phyloP scores from a whole-genome alignment of 768 basidiomycete species.

The Sistotremastrum niveocremeum region DNA sequence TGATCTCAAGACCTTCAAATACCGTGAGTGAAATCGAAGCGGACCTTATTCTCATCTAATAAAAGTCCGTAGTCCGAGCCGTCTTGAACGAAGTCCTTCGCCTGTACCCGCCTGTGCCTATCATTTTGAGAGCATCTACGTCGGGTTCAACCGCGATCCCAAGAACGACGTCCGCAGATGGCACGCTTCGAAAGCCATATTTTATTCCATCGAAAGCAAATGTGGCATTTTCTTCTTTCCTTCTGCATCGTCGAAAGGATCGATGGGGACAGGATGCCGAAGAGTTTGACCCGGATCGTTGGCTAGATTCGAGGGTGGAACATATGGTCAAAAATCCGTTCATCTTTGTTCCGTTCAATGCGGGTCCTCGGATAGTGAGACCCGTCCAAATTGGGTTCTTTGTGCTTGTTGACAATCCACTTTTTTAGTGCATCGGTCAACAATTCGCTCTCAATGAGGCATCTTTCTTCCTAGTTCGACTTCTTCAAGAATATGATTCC shows the following conservation, averaged over 20 bases:
- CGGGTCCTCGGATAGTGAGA: constrained; percentile 18
- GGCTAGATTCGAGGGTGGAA: constrained; percentile 8
- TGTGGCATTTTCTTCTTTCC: constrained; percentile 33
- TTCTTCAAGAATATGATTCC: constrained; percentile 50
- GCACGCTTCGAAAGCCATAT: constrained; percentile 20
- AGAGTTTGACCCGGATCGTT: constrained; percentile 11
- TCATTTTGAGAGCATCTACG: constrained; percentile 53
- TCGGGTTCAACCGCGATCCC: constrained; percentile 36
- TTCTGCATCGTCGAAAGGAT: constrained; percentile 26
- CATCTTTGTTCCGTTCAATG: constrained; percentile 10
- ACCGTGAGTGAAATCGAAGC: constrained; percentile 31
- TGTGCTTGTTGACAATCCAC: no score
- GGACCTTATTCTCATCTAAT: neutral
- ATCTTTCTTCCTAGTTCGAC: constrained; percentile 54
- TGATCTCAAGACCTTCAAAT: constrained; percentile 45
- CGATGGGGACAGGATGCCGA: constrained; percentile 24
- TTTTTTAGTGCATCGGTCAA: constrained; percentile 43
- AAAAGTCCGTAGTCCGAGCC: constrained; percentile 40
- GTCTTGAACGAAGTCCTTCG: constrained; percentile 70
- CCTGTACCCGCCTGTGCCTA: constrained; percentile 66
- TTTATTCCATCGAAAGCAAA: constrained; percentile 47
- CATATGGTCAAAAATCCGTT: constrained; percentile 7
- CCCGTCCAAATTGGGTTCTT: no score
- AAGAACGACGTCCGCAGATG: neutral
- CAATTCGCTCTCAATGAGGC: constrained; percentile 69